Conservation (phyloP, 441 rosid species). For the Euphorbia schlechtendalii region DNA sequence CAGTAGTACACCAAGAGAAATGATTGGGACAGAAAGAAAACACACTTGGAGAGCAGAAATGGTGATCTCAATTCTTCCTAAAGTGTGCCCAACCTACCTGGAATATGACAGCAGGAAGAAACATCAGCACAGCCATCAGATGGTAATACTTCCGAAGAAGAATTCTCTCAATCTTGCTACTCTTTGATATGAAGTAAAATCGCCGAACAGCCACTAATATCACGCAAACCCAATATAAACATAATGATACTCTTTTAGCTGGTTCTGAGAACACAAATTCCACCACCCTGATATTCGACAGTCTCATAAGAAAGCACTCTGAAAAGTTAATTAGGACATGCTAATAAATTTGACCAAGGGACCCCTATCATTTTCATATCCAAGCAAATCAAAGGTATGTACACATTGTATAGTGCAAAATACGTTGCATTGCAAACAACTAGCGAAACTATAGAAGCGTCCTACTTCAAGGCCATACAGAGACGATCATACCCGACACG, state of each 20-base stretch:
- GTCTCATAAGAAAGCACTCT: conserved; percentile 15
- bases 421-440: conserved; percentile 1
- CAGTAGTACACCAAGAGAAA: conserved; percentile 9
- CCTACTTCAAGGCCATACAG: not conserved
- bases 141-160: conserved; percentile 96
- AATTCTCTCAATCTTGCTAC: conserved; percentile 87
- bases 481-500: not conserved
- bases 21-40: not conserved
- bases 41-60: not conserved
- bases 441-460: not conserved
- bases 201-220: conserved; percentile 60
- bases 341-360: not conserved
- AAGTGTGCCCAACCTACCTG: conserved; percentile 50
- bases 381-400: not conserved
- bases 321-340: not conserved
- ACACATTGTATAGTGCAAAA: not conserved
- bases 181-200: conserved; percentile 78
- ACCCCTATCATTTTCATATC: not conserved
- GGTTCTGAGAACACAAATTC: conserved; percentile 74
- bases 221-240: conserved; percentile 70
- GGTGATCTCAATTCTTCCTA: not conserved
- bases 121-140: conserved; percentile 94
- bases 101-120: conserved; percentile 86
- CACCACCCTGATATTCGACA: conserved; percentile 52
- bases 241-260: conserved; percentile 64